Percentiles rank a stretch among this genome's conserved stretches.
Conservation (phyloP, 1,284 basidiomycete genomes). For the Trichosporon sp. region DNA sequence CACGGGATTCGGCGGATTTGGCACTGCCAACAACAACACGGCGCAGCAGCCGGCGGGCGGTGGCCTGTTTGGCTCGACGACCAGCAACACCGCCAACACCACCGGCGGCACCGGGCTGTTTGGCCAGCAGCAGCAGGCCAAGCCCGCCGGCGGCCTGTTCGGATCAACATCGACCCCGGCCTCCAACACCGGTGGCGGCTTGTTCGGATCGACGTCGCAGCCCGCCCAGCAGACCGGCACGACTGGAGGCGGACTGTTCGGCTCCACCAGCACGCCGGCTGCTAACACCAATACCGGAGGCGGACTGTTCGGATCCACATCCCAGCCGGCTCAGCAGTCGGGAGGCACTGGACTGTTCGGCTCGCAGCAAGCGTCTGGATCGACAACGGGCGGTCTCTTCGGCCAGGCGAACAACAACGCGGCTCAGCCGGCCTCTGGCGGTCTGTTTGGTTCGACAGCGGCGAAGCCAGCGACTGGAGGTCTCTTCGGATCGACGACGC, state of each 20-base stretch:
- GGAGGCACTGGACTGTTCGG: constrained; percentile 39
- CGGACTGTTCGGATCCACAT: constrained; percentile 39
- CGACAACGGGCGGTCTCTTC: constrained; percentile 44
- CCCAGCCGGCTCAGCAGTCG: constrained; percentile 24
- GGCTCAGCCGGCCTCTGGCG: constrained; percentile 30
- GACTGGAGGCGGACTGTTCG: constrained; percentile 53
- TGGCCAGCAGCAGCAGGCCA: constrained; percentile 12
- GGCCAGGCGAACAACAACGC: constrained; percentile 47
- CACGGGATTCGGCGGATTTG: constrained; percentile 12
- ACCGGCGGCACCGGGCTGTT: constrained; percentile 5
- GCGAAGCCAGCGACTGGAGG: constrained; percentile 30
- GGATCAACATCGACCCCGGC: constrained; percentile 9
- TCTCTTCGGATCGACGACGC: constrained; percentile 28
- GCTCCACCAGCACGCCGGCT: constrained; percentile 36
- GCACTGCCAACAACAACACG: constrained; percentile 8
- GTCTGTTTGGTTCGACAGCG: constrained; percentile 40
- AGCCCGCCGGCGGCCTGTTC: constrained; percentile 9
- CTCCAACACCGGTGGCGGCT: constrained; percentile 10
- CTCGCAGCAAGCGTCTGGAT: constrained; percentile 10
- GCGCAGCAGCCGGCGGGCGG: constrained; percentile 9
- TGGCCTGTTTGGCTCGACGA: constrained; percentile 17
- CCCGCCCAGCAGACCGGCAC: constrained; percentile 56
- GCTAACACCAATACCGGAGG: constrained; percentile 38
- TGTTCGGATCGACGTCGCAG: constrained; percentile 33
- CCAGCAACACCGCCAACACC: not conserved